Conservation (phyloP, 2,329 filamentous ascomycete species). For the Plenodomus biglobosus region DNA sequence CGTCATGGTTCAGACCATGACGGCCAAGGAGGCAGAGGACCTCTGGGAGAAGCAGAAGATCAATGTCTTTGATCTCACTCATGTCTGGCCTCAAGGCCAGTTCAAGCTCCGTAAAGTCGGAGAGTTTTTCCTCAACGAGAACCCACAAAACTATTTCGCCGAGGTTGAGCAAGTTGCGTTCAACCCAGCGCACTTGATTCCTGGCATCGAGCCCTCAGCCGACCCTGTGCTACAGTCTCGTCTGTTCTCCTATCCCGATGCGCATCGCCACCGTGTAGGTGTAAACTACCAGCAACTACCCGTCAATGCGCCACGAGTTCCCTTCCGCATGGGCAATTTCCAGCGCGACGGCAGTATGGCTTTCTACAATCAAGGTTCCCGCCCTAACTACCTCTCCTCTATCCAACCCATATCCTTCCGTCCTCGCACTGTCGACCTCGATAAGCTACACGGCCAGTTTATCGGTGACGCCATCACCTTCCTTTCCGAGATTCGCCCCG, state of each 20-base stretch:
- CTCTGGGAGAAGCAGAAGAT: slow-evolving; percentile 57
- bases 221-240: slow-evolving; percentile 70
- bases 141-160: slow-evolving; percentile 62
- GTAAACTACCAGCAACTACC: slow-evolving; percentile 63
- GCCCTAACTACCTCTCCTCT: slow-evolving; percentile 59
- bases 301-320: slow-evolving; percentile 56
- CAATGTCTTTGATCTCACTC: slow-evolving; percentile 58
- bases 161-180: slow-evolving; percentile 72
- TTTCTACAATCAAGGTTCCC: slow-evolving; percentile 64
- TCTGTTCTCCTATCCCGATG: slow-evolving; percentile 71
- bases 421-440: slow-evolving; percentile 50
- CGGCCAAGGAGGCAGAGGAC: slow-evolving; percentile 54
- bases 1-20: slow-evolving; percentile 55
- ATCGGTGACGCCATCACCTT: slow-evolving; percentile 53
- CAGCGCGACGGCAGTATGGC: slow-evolving; percentile 74
- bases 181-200: slow-evolving; percentile 66
- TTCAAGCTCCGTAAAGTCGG: slow-evolving; percentile 58
- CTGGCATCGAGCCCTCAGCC: slow-evolving; percentile 68
- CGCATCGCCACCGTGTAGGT: slow-evolving; percentile 60
- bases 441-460: slow-evolving; percentile 56
- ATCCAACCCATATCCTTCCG: slow-evolving; percentile 56
- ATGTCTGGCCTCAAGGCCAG: slow-evolving; percentile 56
- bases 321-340: slow-evolving; percentile 63
- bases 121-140: slow-evolving; percentile 57
- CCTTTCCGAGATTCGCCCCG: slow-evolving; percentile 55